phyloP scores from a whole-genome alignment of 129 eudicot genomes.

The Tagetes erecta region DNA sequence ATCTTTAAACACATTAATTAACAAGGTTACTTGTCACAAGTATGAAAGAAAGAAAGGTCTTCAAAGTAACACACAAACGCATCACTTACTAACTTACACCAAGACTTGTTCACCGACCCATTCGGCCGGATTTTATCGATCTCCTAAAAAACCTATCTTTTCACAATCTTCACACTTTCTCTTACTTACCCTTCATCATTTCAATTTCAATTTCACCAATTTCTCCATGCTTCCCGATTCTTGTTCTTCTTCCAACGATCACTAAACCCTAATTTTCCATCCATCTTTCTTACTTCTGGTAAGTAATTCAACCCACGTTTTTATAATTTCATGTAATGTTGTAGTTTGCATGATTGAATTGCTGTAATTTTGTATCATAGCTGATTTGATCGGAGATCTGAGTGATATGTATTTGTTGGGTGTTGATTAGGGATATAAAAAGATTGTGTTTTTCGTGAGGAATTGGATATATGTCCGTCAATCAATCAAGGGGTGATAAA shows the following conservation, averaged over 20 bases:
- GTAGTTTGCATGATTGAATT: conserved; percentile 5
- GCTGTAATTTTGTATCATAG: neutral
- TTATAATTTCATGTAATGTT: conserved; percentile 16
- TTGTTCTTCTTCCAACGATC: neutral
- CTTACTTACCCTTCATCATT: neutral
- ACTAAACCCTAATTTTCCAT: conserved; percentile 35
- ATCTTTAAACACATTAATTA: too few relatives aligned
- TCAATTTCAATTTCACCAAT: neutral
- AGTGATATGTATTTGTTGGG: conserved; percentile 18
- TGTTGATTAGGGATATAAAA: conserved; percentile 20
- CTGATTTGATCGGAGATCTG: conserved; percentile 34
- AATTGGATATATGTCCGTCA: conserved; percentile 81
- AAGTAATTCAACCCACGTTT: conserved; percentile 23
- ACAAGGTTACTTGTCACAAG: too few relatives aligned
- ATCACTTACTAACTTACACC: conserved; percentile 17
- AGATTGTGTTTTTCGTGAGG: conserved; percentile 30
- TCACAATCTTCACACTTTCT: conserved; percentile 23
- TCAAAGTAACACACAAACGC: neutral
- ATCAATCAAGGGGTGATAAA: conserved; percentile 80
- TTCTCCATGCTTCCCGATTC: conserved; percentile 33
- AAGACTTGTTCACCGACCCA: conserved; percentile 46
- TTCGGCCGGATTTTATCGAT: conserved; percentile 35
- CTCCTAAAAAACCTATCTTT: conserved; percentile 43
- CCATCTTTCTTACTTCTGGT: conserved; percentile 29
- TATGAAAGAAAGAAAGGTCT: neutral